A percentile compares a stretch with the other conserved stretches of the same genome.
phyloP scores from a whole-genome alignment of 2,329 filamentous ascomycete species.

The Penicillium paneum region DNA sequence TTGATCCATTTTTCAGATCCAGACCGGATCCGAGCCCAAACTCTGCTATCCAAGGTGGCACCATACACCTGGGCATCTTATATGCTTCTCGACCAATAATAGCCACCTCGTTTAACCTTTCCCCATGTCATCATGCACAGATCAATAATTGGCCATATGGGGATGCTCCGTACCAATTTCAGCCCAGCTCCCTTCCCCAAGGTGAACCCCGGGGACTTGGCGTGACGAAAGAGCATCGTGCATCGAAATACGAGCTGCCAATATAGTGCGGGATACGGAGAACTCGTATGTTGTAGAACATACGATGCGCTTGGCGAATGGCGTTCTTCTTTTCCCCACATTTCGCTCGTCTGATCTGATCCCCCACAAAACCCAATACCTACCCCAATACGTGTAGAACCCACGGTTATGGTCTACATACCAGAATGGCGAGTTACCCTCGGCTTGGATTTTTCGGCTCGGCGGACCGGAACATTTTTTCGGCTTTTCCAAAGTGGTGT shows the following conservation, averaged over 20 bases:
- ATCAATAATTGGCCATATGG: not conserved
- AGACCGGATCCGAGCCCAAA: not conserved
- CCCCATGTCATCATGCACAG: not conserved
- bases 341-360: slow-evolving; percentile 11
- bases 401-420: not conserved
- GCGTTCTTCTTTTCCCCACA: not conserved
- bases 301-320: not conserved
- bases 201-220: not conserved
- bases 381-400: not conserved
- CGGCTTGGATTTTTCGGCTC: slow-evolving; percentile 12
- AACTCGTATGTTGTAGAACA: not conserved
- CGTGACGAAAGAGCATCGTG: not conserved
- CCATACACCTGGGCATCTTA: not conserved
- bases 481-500: not conserved
- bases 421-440: not conserved
- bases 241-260: not conserved
- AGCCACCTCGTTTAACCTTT: too few species aligned
- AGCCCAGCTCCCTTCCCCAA: not conserved
- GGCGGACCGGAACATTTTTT: slow-evolving; percentile 18
- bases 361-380: not conserved
- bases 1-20: not conserved
- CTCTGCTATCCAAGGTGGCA: not conserved
- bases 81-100: not conserved
- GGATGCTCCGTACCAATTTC: not conserved
- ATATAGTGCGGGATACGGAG: not conserved